Evolutionary conservation across 106 monocot genomes (phyloP).

Genomic region (Allium sativum): DNA sequence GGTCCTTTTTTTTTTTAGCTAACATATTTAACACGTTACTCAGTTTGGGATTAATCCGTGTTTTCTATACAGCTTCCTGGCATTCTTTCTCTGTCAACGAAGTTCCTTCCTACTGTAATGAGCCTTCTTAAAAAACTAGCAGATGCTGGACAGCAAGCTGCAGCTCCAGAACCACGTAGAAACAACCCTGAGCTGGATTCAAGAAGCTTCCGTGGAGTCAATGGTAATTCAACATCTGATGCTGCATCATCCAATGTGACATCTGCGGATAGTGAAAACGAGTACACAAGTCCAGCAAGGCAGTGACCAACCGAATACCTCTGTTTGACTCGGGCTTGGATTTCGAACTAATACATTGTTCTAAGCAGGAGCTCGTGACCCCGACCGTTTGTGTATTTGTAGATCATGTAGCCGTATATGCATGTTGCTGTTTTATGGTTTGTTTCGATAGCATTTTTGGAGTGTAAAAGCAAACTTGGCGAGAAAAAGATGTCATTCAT

Average conservation of each 20-base stretch:
- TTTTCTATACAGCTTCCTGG: slow-evolving; percentile 57
- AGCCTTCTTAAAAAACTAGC: slow-evolving; percentile 83
- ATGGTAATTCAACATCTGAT: slow-evolving; percentile 24
- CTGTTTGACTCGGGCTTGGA: background rate
- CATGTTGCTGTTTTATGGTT: background rate
- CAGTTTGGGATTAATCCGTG: no score
- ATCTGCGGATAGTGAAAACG: slow-evolving; percentile 43
- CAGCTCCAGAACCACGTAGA: slow-evolving; percentile 21
- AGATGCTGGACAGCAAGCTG: slow-evolving; percentile 58
- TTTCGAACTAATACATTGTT: background rate
- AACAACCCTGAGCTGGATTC: slow-evolving; percentile 28
- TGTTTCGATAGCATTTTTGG: slow-evolving; percentile 3
- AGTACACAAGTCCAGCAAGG: slow-evolving; percentile 45
- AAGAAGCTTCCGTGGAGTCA: slow-evolving; percentile 18
- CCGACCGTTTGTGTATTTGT: background rate
- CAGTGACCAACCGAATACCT: slow-evolving; percentile 12
- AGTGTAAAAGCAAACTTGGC: background rate
- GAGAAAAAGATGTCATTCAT: background rate
- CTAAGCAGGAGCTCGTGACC: background rate
- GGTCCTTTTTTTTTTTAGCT: no score
- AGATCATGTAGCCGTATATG: background rate
- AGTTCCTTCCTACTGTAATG: slow-evolving; percentile 86
- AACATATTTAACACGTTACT: no score
- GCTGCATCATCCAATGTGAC: slow-evolving; percentile 56
- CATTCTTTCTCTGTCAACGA: slow-evolving; percentile 65